A percentile compares a stretch with the other conserved stretches of the same genome.
These are phyloP conservation scores for Nemania bipapillata DNA, from an alignment of 2,329 filamentous ascomycete genomes.

Conservation along the genomic window DNA sequence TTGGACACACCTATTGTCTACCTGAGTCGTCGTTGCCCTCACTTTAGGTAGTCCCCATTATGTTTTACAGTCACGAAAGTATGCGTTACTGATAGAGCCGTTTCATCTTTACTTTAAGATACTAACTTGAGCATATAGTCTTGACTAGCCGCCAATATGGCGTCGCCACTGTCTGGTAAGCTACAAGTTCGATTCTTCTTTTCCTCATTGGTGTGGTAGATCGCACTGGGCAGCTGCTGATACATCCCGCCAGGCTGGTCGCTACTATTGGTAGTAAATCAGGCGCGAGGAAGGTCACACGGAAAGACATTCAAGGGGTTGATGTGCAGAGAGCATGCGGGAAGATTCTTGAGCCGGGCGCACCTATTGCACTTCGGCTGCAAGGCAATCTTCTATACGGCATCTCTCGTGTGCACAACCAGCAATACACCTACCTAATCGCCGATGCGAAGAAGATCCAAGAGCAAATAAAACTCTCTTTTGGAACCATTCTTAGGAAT, in stretches of 20 bases:
- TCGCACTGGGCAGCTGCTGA: neutral
- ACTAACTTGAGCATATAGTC: slow-evolving; percentile 59
- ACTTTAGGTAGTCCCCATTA: slow-evolving; percentile 56
- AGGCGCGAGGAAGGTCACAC: slow-evolving; percentile 76
- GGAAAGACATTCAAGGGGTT: slow-evolving; percentile 88
- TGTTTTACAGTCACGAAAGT: slow-evolving; percentile 99
- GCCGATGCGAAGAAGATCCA: slow-evolving; percentile 80
- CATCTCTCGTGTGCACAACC: slow-evolving; percentile 82
- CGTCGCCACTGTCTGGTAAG: slow-evolving; percentile 92
- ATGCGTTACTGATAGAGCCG: slow-evolving; percentile 52
- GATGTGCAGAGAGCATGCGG: slow-evolving; percentile 86
- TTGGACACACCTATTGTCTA: neutral
- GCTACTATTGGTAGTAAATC: slow-evolving; percentile 85
- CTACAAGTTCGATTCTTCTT: neutral
- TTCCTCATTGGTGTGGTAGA: neutral
- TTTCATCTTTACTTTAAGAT: neutral
- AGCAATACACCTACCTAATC: slow-evolving; percentile 89
- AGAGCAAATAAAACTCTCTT: slow-evolving; percentile 75
- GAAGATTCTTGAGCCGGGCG: slow-evolving; percentile 83
- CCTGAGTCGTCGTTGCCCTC: neutral
- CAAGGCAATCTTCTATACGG: slow-evolving; percentile 90
- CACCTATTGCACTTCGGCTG: slow-evolving; percentile 87
- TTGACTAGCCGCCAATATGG: slow-evolving; percentile 89
- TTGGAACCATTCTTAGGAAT: slow-evolving; percentile 66
- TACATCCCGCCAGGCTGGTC: slow-evolving; percentile 73